Percentiles rank a stretch among this genome's conserved stretches.
These are phyloP conservation scores for Talaromyces sp. DNA, from an alignment of 2,329 filamentous ascomycete species.

Conservation along the genomic window DNA sequence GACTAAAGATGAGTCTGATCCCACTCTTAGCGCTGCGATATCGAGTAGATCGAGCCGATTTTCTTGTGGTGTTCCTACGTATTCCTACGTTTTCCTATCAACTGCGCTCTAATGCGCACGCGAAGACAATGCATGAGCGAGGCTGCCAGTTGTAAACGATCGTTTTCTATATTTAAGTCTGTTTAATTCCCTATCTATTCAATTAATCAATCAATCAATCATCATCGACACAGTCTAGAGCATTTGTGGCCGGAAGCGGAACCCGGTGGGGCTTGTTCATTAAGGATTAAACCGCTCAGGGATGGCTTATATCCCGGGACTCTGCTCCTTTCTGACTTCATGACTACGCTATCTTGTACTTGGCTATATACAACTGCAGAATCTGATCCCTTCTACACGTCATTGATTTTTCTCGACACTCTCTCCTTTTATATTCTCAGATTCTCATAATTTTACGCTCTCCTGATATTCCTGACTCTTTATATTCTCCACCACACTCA, in stretches of 20 bases:
- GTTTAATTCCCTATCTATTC: too few relatives aligned
- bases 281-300: neutral
- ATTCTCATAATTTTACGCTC: neutral
- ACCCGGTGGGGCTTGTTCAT: neutral
- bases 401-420: neutral
- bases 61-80: neutral
- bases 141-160: neutral
- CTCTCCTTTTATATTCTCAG: neutral
- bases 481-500: neutral
- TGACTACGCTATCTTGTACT: neutral
- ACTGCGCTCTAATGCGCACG: neutral
- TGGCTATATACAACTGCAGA: neutral
- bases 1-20: neutral
- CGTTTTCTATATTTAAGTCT: too few relatives aligned
- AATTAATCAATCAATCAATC: neutral
- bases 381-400: neutral
- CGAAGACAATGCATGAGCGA: neutral
- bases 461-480: neutral
- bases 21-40: neutral
- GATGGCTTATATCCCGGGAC: neutral
- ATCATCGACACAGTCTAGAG: too few relatives aligned
- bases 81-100: neutral
- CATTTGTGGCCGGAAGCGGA: neutral
- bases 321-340: neutral
- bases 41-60: constrained; percentile 1